These are phyloP conservation scores for Diaporthe australafricana DNA, from an alignment of 2,329 filamentous ascomycete species.

Conservation along the genomic window DNA sequence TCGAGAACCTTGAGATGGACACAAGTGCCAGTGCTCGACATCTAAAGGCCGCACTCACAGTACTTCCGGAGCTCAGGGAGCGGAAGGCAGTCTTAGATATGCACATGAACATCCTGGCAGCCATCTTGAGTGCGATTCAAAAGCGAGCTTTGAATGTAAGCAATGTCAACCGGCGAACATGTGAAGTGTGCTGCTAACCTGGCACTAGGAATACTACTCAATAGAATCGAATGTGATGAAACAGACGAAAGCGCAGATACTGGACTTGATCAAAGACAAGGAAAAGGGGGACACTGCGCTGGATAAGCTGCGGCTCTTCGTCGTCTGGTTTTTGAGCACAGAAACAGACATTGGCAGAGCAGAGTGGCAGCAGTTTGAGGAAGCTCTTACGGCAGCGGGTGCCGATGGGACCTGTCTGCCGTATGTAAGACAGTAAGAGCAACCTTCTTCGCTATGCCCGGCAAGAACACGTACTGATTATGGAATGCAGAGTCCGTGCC, in stretches of 20 bases:
- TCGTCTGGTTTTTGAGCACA: conserved; percentile 97
- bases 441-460: conserved; percentile 11
- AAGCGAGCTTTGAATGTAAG: conserved; percentile 83
- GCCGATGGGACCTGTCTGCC: conserved; percentile 82
- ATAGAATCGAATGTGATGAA: conserved; percentile 93
- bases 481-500: conserved; percentile 77
- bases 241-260: conserved; percentile 87
- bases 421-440: conserved; percentile 83
- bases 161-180: too few species aligned
- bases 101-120: conserved; percentile 95
- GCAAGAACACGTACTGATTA: conserved; percentile 41
- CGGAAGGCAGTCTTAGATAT: conserved; percentile 94
- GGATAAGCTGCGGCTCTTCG: conserved; percentile 93
- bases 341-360: conserved; percentile 86
- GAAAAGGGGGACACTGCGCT: conserved; percentile 85
- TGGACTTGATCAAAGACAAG: conserved; percentile 85
- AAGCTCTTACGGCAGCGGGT: conserved; percentile 81
- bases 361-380: conserved; percentile 88
- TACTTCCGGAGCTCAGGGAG: conserved; percentile 91
- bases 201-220: conserved; percentile 83
- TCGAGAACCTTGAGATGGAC: conserved; percentile 93
- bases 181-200: conserved; percentile 4
- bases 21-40: conserved; percentile 91
- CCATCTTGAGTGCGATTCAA: conserved; percentile 74
- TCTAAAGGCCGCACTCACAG: conserved; percentile 93